phyloP scores from a whole-genome alignment of 805 yeast species.

The Geotrichum ghanense region DNA sequence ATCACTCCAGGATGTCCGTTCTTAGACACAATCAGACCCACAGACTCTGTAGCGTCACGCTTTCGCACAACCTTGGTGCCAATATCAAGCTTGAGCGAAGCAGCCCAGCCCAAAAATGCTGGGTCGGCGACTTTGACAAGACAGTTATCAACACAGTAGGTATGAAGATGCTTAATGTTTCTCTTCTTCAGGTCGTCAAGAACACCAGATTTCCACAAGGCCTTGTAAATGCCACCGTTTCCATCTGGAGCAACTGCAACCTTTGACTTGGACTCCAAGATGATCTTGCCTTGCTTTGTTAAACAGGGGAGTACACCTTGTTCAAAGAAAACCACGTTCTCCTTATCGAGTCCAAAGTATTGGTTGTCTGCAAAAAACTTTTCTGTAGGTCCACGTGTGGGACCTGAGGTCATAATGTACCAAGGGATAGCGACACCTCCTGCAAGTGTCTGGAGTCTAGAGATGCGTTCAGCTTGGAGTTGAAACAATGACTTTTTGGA shows the following conservation, averaged over 20 bases:
- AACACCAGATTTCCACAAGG: conserved; percentile 52
- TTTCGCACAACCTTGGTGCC: conserved; percentile 95
- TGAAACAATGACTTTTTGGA: conserved; percentile 79
- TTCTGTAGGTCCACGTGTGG: conserved; percentile 71
- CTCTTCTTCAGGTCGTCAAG: conserved; percentile 54
- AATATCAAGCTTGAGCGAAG: conserved; percentile 50
- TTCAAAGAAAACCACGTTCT: conserved; percentile 69
- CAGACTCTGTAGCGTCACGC: conserved; percentile 75
- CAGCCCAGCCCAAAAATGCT: conserved; percentile 73
- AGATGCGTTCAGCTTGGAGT: conserved; percentile 80
- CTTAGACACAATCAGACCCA: conserved; percentile 71
- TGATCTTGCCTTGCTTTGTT: conserved; percentile 57
- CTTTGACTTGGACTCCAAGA: conserved; percentile 42
- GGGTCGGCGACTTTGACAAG: conserved; percentile 93
- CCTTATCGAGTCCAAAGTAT: conserved; percentile 56
- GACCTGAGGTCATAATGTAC: conserved; percentile 92
- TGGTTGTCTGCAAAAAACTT: conserved; percentile 46
- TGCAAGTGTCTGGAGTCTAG: conserved; percentile 50
- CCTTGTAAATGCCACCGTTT: conserved; percentile 92
- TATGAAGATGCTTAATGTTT: conserved; percentile 81
- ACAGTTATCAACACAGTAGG: conserved; percentile 94
- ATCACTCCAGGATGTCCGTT: conserved; percentile 71
- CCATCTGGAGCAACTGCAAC: conserved; percentile 93
- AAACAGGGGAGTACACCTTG: conserved; percentile 96
- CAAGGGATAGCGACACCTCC: conserved; percentile 40